Evolutionary conservation across 2,329 filamentous ascomycete species (phyloP), one percentile per base, ranked within the genome.

Genomic region (Pestalotiopsis sp.): DNA sequence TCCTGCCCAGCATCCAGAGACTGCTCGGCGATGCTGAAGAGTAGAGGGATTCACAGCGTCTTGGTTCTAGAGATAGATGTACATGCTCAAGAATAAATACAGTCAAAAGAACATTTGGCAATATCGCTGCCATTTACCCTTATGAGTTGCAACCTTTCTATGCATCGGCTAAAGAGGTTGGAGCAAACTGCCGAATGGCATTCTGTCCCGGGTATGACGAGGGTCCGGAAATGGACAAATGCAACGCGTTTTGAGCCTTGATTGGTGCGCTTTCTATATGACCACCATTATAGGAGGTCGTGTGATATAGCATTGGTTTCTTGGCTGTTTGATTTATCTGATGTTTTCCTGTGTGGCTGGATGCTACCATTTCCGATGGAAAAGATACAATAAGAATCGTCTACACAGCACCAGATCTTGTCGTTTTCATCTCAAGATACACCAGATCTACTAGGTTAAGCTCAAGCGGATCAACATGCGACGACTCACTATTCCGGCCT

Each of bases 1-100:
- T 79, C 69, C 49, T 79, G 64, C 77, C 77, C 2, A 69, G 76
- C 2, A 68, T 79, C 27, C 75, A 78, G 67, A 78, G 74, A 69
- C 68, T 78, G 1, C 73, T 78, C 17, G 76, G 77, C 57, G 66
- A 71, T 20, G 68, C 67, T 45, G 38, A 31, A 20, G 64, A 66
- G 9, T 56, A 66, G 58, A 41, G 58, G 64, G 60, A 36, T 9
- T 36, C 6, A 36, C 31, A 36, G 31, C 31, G 7, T 36, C 31
- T 36, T 36, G 31, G 31, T 36, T 36, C 31, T 36, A 36, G 31
- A 36, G 7, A 36, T 36, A 36, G 31, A 36, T 36, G 31, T 36
- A 36, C 31, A 36, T 36, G 31, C 31, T 36, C 31, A 59, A 59
- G 56, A 52, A 52, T n/a, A 52, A 52, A n/a, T 3, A 17, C 45